These are phyloP conservation scores for Clavulina sp. DNA, from an alignment of 768 basidiomycete genomes.

Conservation along the genomic window DNA sequence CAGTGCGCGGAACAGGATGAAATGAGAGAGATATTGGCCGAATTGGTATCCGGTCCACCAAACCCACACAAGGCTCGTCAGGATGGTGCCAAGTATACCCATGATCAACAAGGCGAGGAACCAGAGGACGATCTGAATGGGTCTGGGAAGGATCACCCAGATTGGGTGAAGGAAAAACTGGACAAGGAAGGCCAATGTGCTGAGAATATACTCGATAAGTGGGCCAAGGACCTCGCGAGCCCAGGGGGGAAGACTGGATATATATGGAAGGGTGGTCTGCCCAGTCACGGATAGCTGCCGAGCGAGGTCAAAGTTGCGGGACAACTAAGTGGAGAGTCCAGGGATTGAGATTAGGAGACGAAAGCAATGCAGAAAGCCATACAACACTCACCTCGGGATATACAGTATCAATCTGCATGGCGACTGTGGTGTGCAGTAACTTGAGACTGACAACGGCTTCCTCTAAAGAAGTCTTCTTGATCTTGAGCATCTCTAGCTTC, in stretches of 20 bases:
- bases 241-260: conserved; percentile 1
- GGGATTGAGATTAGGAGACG: no score
- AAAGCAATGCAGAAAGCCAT: not conserved
- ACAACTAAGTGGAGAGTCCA: not conserved
- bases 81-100: not conserved
- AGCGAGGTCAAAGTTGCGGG: not conserved
- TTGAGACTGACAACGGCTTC: not conserved
- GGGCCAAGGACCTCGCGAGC: not conserved
- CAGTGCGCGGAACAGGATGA: not conserved
- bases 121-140: not conserved
- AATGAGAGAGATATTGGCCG: not conserved
- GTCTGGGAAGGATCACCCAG: not conserved
- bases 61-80: not conserved
- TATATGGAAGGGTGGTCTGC: not conserved
- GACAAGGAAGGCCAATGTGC: not conserved
- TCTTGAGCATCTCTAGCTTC: not conserved
- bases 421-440: not conserved
- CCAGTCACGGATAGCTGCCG: not conserved
- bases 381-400: conserved; percentile 2
- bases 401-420: not conserved
- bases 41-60: not conserved
- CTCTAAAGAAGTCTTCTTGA: not conserved
- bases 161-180: not conserved
- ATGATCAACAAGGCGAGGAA: not conserved
- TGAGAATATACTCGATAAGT: conserved; percentile 1